Evolutionary conservation across 2,329 filamentous ascomycete species (phyloP), one percentile per base, ranked within the genome.

Genomic region (Colletotrichum chlorophyti): DNA sequence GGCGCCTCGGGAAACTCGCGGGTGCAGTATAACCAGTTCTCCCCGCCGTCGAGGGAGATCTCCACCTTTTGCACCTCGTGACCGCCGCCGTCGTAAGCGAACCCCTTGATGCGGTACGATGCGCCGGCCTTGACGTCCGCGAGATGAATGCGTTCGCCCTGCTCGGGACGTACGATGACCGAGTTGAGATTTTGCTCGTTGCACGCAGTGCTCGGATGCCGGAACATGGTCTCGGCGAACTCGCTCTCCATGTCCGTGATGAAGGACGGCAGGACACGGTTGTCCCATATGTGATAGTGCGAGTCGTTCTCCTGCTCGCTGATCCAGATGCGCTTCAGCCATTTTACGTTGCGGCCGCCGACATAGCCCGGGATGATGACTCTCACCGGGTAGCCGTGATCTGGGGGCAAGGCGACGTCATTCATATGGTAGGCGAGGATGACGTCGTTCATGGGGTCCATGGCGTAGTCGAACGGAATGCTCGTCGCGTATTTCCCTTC

Each of bases 281-380:
- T 83, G 54, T 83, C 79, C 69, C 75, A 81, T 31, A 79, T 73
- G 62, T 83, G 79, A 60, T 81, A 80, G 60, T 78, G 74, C 3
- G 71, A 73, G n/a, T 74, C 65, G 32, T 74, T 78, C 55, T 81
- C 78, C 32, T 75, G 70, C 23, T 75, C 72, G 8, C 70, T 72
- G 29, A 80, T 67, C 53, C 72, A 71, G 23, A 81, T 73, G 32
- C 70, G 70, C 31, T 70, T 68, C 5, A 81, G 63, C 79, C 79
- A 82, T 61, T 82, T 82, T 26, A 81, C 77, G 37, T 72, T 74
- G 10, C 77, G 68, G 0, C 74, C 79, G 3, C 73, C 79, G 3
- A 79, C 74, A 26, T 74, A 71, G 0, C 79, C 79, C 1, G 78
- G 78, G 9, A 78, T 68, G 5, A 78, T 66, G 7, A 74, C 58